Percentiles rank a stretch among this genome's conserved stretches.
These are phyloP conservation scores for Apostasia shenzhenica DNA, from an alignment of 106 monocot species.

Conservation along the genomic window DNA sequence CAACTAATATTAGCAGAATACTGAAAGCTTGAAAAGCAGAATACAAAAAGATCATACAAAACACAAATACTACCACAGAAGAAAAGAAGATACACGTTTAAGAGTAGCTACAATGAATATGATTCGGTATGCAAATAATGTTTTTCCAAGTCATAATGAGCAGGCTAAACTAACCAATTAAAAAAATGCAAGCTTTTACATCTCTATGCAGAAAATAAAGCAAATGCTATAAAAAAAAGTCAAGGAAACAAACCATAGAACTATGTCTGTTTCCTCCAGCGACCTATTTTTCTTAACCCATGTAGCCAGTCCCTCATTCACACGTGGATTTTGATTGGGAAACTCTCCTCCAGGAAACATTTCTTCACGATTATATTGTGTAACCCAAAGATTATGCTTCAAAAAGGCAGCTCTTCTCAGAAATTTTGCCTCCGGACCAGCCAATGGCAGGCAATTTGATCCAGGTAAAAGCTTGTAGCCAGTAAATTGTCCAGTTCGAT, in stretches of 20 bases:
- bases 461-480: slow-evolving; percentile 85
- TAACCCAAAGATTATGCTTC: slow-evolving; percentile 97
- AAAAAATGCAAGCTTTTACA: too few species aligned
- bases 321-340: slow-evolving; percentile 93
- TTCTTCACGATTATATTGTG: slow-evolving; percentile 71
- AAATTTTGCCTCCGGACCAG: slow-evolving; percentile 74
- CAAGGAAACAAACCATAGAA: slow-evolving; percentile 60
- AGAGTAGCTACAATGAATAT: too few species aligned
- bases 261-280: slow-evolving; percentile 85
- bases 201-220: too few species aligned
- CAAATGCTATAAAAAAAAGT: background rate
- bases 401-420: slow-evolving; percentile 84
- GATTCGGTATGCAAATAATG: too few species aligned
- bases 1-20: too few species aligned
- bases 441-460: slow-evolving; percentile 81
- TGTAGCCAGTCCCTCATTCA: slow-evolving; percentile 79
- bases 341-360: slow-evolving; percentile 93
- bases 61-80: too few species aligned
- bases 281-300: slow-evolving; percentile 87
- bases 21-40: too few species aligned
- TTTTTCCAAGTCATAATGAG: too few species aligned
- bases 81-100: too few species aligned
- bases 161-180: too few species aligned
- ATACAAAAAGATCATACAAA: too few species aligned
- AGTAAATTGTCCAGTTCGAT: slow-evolving; percentile 84